Base-by-base conservation (phyloP, 2,329 filamentous ascomycete genomes). In the Septoria linicola region DNA sequence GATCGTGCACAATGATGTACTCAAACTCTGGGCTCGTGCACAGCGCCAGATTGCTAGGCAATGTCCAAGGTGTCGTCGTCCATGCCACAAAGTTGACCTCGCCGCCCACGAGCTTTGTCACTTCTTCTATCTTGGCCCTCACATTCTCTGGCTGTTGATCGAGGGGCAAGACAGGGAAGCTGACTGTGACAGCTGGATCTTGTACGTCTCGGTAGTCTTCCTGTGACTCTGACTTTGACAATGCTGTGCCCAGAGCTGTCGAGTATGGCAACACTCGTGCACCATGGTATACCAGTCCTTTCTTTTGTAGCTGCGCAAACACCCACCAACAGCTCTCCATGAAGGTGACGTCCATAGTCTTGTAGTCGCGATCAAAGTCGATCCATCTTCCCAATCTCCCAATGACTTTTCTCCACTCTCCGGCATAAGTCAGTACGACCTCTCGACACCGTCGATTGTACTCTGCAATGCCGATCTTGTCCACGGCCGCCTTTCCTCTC, bases 281-380 rank as follows among this genome's bases (percentile, higher is more conserved):
- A 36, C 89, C 91, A 61, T 89, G 87, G 70, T 96, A 97, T 49
- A 96, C 89, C 56, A 87, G 78, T 50, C 84, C 88, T 73, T 96
- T 95, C 63, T 95, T 88, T 69, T 89, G 95, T 19, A 96, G 79
- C 68, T 92, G 83, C 76, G 93, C 95, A 77, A 96, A 96, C 14
- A 93, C 87, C 91, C 92, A 96, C 92, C 92, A 97, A 59, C 88
- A 83, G 0, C 87, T 87, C 75, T 96, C 92, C 92, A 96, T 97
- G 73, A 95, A 97, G 16, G 77, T 84, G n/a, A 85, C 80, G 69
- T 97, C 87, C 89, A 96, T 96, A 30, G 89, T 96, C 85, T 96
- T 96, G 77, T 95, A 96, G 70, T 96, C 89, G 63, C 95, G 93
- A 72, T 97, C 92, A 63, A 97, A 96, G 72, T 96, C 92, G 64